Percentiles rank a stretch among this genome's conserved stretches.
phyloP scores from a whole-genome alignment of 768 basidiomycete genomes.

The Kwoniella heveanensis region DNA sequence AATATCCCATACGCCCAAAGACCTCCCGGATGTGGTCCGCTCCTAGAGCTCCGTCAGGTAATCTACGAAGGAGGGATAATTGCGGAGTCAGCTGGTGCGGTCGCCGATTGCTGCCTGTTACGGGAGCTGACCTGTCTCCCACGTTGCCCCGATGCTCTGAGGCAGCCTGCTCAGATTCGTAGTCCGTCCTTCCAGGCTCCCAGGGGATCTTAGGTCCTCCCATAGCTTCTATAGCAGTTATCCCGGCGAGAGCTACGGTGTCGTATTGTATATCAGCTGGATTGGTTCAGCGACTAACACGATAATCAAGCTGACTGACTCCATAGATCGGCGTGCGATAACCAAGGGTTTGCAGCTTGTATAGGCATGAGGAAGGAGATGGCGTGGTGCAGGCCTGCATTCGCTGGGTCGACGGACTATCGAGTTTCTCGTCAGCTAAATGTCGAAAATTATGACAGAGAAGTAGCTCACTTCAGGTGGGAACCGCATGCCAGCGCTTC shows the following conservation, averaged over 20 bases:
- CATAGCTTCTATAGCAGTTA: constrained; percentile 52
- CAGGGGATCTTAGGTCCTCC: constrained; percentile 55
- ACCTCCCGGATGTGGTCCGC: constrained; percentile 54
- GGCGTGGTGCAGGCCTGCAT: constrained; percentile 53
- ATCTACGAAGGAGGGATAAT: constrained; percentile 18
- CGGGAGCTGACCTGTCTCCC: constrained; percentile 36
- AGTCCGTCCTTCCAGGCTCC: constrained; percentile 56
- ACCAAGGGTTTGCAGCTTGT: constrained; percentile 55
- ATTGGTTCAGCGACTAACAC: no score
- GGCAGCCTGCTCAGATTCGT: constrained; percentile 45
- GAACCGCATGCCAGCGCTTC: constrained; percentile 54
- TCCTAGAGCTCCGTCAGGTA: constrained; percentile 56
- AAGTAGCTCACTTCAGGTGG: constrained; percentile 41
- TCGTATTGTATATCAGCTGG: no score
- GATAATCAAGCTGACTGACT: no score
- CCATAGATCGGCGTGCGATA: constrained; percentile 54
- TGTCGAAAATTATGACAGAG: no score
- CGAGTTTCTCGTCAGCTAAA: constrained; percentile 11
- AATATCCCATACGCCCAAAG: constrained; percentile 56
- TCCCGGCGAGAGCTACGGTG: constrained; percentile 55
- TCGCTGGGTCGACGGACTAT: constrained; percentile 50
- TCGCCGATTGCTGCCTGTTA: no score
- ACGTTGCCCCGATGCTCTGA: constrained; percentile 52
- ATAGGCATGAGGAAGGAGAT: constrained; percentile 56
- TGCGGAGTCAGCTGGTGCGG: not conserved